Conservation (phyloP, 257 asterid genomes). For the Solanum ossicruentum region DNA sequence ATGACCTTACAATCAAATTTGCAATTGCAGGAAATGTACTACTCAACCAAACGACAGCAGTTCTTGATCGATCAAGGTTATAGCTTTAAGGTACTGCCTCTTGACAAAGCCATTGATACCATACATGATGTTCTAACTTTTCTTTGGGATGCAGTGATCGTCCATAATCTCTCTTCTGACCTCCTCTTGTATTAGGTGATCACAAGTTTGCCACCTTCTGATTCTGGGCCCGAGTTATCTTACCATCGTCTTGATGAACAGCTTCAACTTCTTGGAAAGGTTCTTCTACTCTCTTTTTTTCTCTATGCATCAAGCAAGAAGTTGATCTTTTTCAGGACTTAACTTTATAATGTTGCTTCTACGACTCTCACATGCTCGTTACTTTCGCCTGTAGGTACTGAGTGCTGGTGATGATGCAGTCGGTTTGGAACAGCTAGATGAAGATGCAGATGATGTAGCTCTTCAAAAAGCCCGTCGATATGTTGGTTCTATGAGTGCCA, state of each 20-base stretch:
- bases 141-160: background rate
- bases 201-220: slow-evolving; percentile 85
- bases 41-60: slow-evolving; percentile 95
- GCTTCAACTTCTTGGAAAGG: slow-evolving; percentile 78
- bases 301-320: background rate
- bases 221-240: slow-evolving; percentile 57
- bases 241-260: slow-evolving; percentile 69
- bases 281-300: background rate
- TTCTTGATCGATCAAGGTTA: slow-evolving; percentile 97
- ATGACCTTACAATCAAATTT: background rate
- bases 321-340: background rate
- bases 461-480: slow-evolving; percentile 80
- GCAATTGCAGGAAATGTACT: slow-evolving; percentile 79
- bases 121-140: background rate
- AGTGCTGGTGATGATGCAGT: slow-evolving; percentile 84
- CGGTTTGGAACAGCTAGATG: slow-evolving; percentile 91
- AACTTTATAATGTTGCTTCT: background rate
- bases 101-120: background rate
- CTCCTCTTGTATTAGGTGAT: slow-evolving; percentile 43
- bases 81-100: slow-evolving; percentile 65
- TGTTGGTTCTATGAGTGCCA: slow-evolving; percentile 63
- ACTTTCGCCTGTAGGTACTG: slow-evolving; percentile 40
- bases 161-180: background rate
- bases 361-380: background rate
- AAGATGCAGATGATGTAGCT: slow-evolving; percentile 90